Base-by-base conservation (phyloP, 345 rosid species). In the Punica granatum region DNA sequence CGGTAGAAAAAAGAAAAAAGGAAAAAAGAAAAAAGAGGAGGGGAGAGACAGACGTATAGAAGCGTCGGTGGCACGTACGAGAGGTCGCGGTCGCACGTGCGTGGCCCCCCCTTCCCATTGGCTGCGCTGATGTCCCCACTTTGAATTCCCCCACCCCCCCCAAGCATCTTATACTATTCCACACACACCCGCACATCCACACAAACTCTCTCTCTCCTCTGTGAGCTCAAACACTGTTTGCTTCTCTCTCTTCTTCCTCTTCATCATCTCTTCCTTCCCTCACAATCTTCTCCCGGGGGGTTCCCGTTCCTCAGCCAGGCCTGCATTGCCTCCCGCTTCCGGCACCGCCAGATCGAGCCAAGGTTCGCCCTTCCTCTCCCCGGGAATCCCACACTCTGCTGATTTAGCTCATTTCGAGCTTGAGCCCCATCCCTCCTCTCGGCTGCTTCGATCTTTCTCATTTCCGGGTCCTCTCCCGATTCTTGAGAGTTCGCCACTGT, bases 21-120 rank as follows among this genome's bases (percentile, higher is more conserved):
- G 19, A 33, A 10, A 9, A 8, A 0, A 1, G 5, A 1, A 18
- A 31, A 0, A 18, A 13, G 5, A 19, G 46, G 3, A 18, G 14
- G 15, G 14, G 14, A 43, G 48, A 43, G n/a, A 9, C 18, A 30
- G 32, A 23, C 26, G 41, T 36, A 67, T 25, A 1, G 61, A 69
- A 75, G 70, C 85, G 90, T 86, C 93, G 90, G 93, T 83, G 74
- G 83, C 89, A 90, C 91, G 91, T 83, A 76, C 64, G 71, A 35
- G 33, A 60, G 31, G 77, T 79, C 78, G 19, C 31, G 43, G 5
- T 73, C 69, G 68, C 81, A 72, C 84, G 84, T 79, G 85, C 58
- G 60, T 26, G 30, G 33, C 31, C 14, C 71, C 66, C 28, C 46
- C 0, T 30, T 61, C 69, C 70, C 67, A 76, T 74, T 74, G 84